Percentiles rank a stretch among this genome's conserved stretches.
These are phyloP conservation scores for Venturia aucupariae DNA, from an alignment of 2,329 filamentous ascomycete species.

Conservation along the genomic window DNA sequence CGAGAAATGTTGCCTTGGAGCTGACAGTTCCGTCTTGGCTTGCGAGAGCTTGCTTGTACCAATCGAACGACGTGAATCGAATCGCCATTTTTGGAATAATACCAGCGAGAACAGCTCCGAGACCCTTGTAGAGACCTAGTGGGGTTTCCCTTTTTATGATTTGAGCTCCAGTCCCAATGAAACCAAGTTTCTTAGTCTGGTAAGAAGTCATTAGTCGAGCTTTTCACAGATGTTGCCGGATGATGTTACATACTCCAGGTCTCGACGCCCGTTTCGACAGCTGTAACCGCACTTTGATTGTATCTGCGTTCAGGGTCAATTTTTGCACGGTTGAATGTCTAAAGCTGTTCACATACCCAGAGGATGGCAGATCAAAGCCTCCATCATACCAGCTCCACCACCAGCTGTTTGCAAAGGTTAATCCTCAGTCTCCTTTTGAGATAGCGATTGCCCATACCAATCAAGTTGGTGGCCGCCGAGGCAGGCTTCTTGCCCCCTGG, in stretches of 20 bases:
- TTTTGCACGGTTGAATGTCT: constrained; percentile 3
- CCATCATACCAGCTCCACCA: constrained; percentile 98
- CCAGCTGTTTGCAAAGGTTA: constrained; percentile 54
- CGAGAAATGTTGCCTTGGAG: constrained; percentile 62
- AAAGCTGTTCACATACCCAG: constrained; percentile 51
- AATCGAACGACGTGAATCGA: constrained; percentile 93
- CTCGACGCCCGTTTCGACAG: constrained; percentile 76
- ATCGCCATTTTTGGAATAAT: constrained; percentile 99
- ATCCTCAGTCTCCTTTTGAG: background rate
- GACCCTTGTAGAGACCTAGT: constrained; percentile 89
- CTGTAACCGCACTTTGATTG: constrained; percentile 99
- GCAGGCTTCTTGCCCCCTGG: constrained; percentile 16
- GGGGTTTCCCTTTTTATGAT: constrained; percentile 88
- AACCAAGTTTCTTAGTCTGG: constrained; percentile 70
- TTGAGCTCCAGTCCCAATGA: constrained; percentile 73
- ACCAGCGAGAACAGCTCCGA: constrained; percentile 91
- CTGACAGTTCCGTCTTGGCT: constrained; percentile 58
- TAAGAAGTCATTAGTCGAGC: background rate
- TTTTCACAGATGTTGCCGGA: background rate
- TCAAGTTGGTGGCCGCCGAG: constrained; percentile 15
- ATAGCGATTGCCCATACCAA: constrained; percentile 15
- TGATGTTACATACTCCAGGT: constrained; percentile 55
- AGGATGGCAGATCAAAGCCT: constrained; percentile 91
- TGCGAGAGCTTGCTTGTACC: constrained; percentile 78
- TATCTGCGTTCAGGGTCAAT: constrained; percentile 48